Conservation (phyloP, 257 asterid species). For the Verbascum thapsus region DNA sequence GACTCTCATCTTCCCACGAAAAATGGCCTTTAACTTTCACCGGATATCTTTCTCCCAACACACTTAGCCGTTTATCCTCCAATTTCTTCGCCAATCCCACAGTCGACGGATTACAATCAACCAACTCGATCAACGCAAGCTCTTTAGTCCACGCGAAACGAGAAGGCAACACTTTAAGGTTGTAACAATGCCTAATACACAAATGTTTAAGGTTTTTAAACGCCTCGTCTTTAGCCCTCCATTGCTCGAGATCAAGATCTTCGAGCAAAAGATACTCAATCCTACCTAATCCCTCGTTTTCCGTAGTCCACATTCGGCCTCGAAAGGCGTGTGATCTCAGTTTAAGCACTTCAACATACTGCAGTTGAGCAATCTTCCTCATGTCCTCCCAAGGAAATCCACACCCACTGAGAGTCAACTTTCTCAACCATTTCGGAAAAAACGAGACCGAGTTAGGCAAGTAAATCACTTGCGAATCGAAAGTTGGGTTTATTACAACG, state of each 20-base stretch:
- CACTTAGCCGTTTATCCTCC: too few relatives aligned
- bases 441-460: too few relatives aligned
- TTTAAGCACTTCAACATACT: background rate
- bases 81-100: too few relatives aligned
- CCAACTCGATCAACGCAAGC: too few relatives aligned
- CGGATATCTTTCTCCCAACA: too few relatives aligned
- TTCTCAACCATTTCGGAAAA: background rate
- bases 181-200: constrained; percentile 29
- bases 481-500: constrained; percentile 6
- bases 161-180: constrained; percentile 15
- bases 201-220: constrained; percentile 12
- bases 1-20: too few relatives aligned
- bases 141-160: background rate
- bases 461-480: background rate
- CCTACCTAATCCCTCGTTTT: background rate
- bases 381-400: constrained; percentile 4
- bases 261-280: background rate
- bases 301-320: background rate
- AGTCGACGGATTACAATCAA: too few relatives aligned
- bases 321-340: background rate
- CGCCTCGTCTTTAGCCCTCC: background rate
- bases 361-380: background rate
- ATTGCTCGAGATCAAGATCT: background rate
- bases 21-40: too few relatives aligned
- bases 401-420: background rate